Conservation (phyloP, 1,139 yeast genomes). For the Pichia sp. region DNA sequence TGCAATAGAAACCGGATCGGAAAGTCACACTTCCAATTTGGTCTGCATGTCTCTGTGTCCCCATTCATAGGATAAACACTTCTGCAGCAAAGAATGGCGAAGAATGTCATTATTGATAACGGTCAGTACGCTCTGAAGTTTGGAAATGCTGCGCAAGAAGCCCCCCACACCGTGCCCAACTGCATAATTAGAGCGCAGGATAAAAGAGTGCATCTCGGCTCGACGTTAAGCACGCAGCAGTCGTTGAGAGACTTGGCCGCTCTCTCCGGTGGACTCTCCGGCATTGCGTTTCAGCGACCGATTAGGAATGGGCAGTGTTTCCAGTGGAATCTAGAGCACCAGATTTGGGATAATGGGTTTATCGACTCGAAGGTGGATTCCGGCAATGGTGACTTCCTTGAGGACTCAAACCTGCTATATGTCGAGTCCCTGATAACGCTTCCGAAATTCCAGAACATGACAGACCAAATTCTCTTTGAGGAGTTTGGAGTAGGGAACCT, state of each 20-base stretch:
- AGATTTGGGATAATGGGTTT: constrained; percentile 86
- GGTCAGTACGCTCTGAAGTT: constrained; percentile 83
- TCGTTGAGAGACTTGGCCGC: constrained; percentile 52
- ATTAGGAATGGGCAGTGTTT: constrained; percentile 85
- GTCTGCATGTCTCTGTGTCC: not conserved
- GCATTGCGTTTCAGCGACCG: constrained; percentile 74
- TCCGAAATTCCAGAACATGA: constrained; percentile 77
- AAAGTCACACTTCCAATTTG: too few species aligned
- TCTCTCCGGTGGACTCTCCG: constrained; percentile 38
- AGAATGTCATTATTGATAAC: constrained; percentile 61
- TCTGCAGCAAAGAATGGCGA: constrained; percentile 4
- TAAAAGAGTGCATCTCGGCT: constrained; percentile 69
- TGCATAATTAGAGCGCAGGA: constrained; percentile 73
- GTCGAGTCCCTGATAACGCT: constrained; percentile 81
- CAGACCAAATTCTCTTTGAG: constrained; percentile 91
- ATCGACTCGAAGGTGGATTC: constrained; percentile 34
- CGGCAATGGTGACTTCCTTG: constrained; percentile 41
- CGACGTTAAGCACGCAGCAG: constrained; percentile 45
- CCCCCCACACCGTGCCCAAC: constrained; percentile 58
- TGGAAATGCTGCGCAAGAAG: constrained; percentile 47
- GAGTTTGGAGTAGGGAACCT: constrained; percentile 78
- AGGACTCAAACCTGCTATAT: constrained; percentile 49
- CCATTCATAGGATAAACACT: too few species aligned
- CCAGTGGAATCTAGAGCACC: constrained; percentile 89
- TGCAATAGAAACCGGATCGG: too few species aligned